Conservation (phyloP, 2,329 filamentous ascomycete genomes). For the Ceratocystis ficicola region DNA sequence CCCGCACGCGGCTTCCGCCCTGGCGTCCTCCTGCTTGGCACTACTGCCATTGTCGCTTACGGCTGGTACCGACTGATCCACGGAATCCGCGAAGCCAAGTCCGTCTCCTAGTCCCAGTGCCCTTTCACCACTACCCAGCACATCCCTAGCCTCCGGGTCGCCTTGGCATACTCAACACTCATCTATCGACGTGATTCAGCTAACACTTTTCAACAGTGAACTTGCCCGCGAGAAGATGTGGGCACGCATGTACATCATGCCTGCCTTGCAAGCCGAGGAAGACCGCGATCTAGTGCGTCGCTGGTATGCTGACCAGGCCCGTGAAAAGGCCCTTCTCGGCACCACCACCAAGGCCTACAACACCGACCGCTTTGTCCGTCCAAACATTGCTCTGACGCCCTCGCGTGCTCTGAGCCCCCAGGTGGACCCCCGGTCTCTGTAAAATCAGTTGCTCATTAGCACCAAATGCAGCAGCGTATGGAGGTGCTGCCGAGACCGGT, state of each 20-base stretch:
- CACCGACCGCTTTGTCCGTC: slow-evolving; percentile 59
- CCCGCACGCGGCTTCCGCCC: slow-evolving; percentile 85
- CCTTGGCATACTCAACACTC: neutral
- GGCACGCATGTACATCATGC: slow-evolving; percentile 88
- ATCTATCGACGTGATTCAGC: neutral
- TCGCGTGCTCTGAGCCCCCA: slow-evolving; percentile 3
- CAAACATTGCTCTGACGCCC: slow-evolving; percentile 19
- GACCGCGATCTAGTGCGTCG: slow-evolving; percentile 88
- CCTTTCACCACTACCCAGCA: neutral
- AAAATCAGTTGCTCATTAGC: neutral
- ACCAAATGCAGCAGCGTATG: neutral
- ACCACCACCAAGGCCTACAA: slow-evolving; percentile 77
- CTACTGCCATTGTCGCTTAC: slow-evolving; percentile 69
- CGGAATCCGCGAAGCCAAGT: slow-evolving; percentile 88
- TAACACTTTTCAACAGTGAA: slow-evolving; percentile 48
- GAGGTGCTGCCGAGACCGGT: neutral
- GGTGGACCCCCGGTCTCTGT: slow-evolving; percentile 8
- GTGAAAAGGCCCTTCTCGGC: slow-evolving; percentile 84
- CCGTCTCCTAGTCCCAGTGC: slow-evolving; percentile 31
- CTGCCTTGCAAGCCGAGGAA: slow-evolving; percentile 87
- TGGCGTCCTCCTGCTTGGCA: slow-evolving; percentile 60
- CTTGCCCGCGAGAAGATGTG: slow-evolving; percentile 96
- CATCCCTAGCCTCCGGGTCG: neutral
- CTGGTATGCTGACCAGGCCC: slow-evolving; percentile 70
- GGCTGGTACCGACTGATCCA: slow-evolving; percentile 79